These are phyloP conservation scores for Eruca vesicaria DNA, from an alignment of 441 rosid species.

Conservation along the genomic window DNA sequence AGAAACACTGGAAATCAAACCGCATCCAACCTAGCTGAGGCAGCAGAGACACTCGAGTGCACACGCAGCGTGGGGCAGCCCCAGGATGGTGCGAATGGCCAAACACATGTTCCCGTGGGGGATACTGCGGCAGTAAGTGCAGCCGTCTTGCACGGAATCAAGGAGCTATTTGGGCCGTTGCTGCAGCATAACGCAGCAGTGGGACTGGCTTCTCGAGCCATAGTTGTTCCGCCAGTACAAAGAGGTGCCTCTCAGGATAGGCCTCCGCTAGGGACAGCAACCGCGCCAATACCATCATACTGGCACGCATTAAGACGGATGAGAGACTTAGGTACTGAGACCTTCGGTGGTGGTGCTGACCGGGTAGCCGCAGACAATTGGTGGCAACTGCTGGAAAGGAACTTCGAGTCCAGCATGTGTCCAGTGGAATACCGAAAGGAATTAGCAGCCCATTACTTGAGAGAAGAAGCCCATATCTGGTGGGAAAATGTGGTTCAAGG, in stretches of 20 bases:
- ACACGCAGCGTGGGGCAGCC: background rate
- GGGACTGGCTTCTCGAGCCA: background rate
- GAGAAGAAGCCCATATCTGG: constrained; percentile 2
- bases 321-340: background rate
- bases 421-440: constrained; percentile 2
- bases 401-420: background rate
- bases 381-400: constrained; percentile 1
- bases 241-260: background rate
- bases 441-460: background rate
- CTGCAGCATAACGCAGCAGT: background rate
- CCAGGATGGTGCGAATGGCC: background rate
- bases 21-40: background rate
- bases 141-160: background rate
- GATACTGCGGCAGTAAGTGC: background rate
- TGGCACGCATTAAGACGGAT: background rate
- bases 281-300: background rate
- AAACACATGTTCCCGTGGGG: background rate
- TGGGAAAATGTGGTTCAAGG: constrained; percentile 3
- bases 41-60: background rate
- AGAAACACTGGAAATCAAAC: background rate
- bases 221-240: background rate
- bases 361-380: background rate
- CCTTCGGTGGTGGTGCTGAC: background rate
- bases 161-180: background rate
- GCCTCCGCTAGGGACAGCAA: background rate